Conservation (phyloP, 2,329 filamentous ascomycete species). For the Colletotrichum lini region DNA sequence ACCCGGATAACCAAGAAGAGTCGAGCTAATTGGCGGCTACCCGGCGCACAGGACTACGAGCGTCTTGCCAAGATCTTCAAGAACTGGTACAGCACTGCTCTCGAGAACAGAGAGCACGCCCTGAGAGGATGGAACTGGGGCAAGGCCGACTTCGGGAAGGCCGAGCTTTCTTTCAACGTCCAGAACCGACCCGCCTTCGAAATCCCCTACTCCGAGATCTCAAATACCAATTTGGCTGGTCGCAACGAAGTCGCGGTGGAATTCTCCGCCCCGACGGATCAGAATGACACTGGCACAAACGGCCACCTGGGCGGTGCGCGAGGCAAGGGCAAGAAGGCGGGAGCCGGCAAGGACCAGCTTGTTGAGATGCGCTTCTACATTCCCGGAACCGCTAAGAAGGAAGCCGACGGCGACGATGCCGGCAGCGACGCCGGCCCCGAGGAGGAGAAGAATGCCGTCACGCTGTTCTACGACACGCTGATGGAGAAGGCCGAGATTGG, state of each 20-base stretch:
- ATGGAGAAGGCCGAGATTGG: conserved; percentile 99
- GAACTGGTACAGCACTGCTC: conserved; percentile 95
- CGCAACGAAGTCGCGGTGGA: conserved; percentile 98
- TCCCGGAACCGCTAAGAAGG: conserved; percentile 87
- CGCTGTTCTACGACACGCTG: conserved; percentile 97
- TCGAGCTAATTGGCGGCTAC: background rate
- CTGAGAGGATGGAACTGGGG: conserved; percentile 99
- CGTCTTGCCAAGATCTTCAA: conserved; percentile 94
- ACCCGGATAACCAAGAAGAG: background rate
- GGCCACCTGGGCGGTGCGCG: conserved; percentile 80
- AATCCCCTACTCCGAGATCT: conserved; percentile 96
- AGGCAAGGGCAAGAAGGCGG: conserved; percentile 88
- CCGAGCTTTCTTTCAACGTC: conserved; percentile 95
- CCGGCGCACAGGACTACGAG: conserved; percentile 80
- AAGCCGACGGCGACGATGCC: conserved; percentile 80
- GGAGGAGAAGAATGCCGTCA: conserved; percentile 95
- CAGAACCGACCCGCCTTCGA: conserved; percentile 97
- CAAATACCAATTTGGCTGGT: conserved; percentile 96
- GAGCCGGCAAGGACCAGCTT: conserved; percentile 90
- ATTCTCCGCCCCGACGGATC: conserved; percentile 83
- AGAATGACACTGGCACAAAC: conserved; percentile 80
- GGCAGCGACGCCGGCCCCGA: conserved; percentile 74
- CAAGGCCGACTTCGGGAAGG: conserved; percentile 96
- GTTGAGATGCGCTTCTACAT: conserved; percentile 99
- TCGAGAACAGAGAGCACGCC: conserved; percentile 95